Percentiles rank a stretch among this genome's conserved stretches.
Conservation (phyloP, 176 grass and related monocot species). For the Aegilops longissima region DNA sequence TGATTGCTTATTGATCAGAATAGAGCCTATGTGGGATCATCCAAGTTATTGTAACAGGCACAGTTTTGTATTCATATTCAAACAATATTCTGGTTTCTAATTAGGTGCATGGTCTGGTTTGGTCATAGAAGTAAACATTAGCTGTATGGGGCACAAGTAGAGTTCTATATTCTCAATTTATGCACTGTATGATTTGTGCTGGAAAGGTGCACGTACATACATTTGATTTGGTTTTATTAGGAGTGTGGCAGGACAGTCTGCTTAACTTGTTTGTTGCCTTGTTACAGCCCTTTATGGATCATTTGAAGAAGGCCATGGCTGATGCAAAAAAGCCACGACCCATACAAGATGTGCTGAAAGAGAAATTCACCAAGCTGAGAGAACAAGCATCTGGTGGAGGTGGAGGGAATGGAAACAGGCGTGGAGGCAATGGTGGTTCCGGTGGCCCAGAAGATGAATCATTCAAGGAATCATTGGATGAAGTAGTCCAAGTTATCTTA, state of each 20-base stretch:
- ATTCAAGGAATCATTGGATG: slow-evolving; percentile 77
- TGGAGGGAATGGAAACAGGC: slow-evolving; percentile 60
- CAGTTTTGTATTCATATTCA: slow-evolving; percentile 2
- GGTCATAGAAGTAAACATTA: neutral
- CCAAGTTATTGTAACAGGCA: neutral
- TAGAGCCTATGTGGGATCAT: neutral
- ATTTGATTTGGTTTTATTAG: slow-evolving; percentile 31
- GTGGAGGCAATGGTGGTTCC: slow-evolving; percentile 53
- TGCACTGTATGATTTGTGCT: slow-evolving; percentile 1
- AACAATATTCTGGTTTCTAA: slow-evolving; percentile 2
- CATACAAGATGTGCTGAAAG: slow-evolving; percentile 72
- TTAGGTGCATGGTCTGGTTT: slow-evolving; percentile 2
- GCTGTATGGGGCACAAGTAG: neutral
- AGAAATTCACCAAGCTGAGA: slow-evolving; percentile 52
- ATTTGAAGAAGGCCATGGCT: slow-evolving; percentile 74
- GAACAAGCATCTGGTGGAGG: slow-evolving; percentile 59
- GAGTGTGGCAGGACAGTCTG: neutral
- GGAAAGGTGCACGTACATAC: slow-evolving; percentile 11
- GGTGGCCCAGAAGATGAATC: slow-evolving; percentile 66
- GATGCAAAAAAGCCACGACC: slow-evolving; percentile 56
- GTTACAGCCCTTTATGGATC: slow-evolving; percentile 79
- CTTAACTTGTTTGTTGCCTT: slow-evolving; percentile 28
- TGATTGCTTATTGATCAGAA: slow-evolving; percentile 4
- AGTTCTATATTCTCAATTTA: neutral
- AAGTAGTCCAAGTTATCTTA: slow-evolving; percentile 82